Percentiles rank a stretch among this genome's conserved stretches.
phyloP scores from a whole-genome alignment of 2,329 filamentous ascomycete genomes.

The Tolypocladium pustulatum region DNA sequence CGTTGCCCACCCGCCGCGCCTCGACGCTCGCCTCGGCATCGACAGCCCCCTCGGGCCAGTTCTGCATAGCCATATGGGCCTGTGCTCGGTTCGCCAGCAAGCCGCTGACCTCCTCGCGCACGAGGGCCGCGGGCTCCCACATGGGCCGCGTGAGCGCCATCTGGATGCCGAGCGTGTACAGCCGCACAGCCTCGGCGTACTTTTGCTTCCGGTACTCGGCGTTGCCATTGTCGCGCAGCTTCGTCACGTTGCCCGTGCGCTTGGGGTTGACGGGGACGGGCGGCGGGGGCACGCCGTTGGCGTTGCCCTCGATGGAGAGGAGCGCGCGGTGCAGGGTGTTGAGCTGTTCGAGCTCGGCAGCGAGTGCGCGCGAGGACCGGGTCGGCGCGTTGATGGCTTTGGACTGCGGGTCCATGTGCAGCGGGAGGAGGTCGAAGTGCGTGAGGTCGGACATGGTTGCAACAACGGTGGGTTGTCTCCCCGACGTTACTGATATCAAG shows the following conservation, averaged over 20 bases:
- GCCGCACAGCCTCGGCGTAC: slow-evolving; percentile 63
- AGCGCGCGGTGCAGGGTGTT: slow-evolving; percentile 72
- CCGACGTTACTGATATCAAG: not conserved
- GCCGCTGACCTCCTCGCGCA: slow-evolving; percentile 71
- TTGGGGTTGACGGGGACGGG: slow-evolving; percentile 90
- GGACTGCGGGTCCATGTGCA: slow-evolving; percentile 70
- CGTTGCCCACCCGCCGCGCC: slow-evolving; percentile 75
- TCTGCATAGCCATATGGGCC: slow-evolving; percentile 71
- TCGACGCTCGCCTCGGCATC: slow-evolving; percentile 86
- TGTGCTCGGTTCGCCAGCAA: slow-evolving; percentile 84
- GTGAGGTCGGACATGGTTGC: slow-evolving; percentile 47
- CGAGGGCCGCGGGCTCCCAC: slow-evolving; percentile 80
- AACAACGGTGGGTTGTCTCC: slow-evolving; percentile 1
- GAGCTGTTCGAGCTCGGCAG: slow-evolving; percentile 58
- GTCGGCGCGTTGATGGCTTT: slow-evolving; percentile 54
- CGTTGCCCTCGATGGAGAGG: slow-evolving; percentile 41
- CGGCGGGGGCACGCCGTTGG: slow-evolving; percentile 64
- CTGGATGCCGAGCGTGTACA: slow-evolving; percentile 78
- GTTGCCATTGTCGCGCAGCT: slow-evolving; percentile 85
- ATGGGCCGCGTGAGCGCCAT: slow-evolving; percentile 75
- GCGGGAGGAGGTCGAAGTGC: slow-evolving; percentile 71
- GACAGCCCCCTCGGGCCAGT: slow-evolving; percentile 76
- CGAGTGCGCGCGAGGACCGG: slow-evolving; percentile 38
- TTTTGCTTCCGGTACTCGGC: slow-evolving; percentile 67
- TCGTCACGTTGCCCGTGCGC: slow-evolving; percentile 75